A percentile compares a stretch with the other conserved stretches of the same genome.
These are phyloP conservation scores for Angomonas ambiguus DNA, from an alignment of 208 protist genomes.

Conservation along the genomic window DNA sequence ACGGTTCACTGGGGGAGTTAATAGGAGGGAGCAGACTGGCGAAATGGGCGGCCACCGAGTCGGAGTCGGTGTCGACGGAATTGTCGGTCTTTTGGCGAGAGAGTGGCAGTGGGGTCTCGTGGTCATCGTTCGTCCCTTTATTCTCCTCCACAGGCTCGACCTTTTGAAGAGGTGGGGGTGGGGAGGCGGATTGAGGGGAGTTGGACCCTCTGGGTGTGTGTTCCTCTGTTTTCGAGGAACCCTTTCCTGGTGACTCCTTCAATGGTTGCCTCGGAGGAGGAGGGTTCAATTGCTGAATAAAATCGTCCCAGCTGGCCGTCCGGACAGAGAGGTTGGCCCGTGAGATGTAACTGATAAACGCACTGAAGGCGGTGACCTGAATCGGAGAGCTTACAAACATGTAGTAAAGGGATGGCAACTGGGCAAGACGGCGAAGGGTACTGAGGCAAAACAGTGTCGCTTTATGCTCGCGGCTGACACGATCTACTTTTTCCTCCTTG, in stretches of 20 bases:
- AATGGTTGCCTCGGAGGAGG: slow-evolving; percentile 4
- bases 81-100: background rate
- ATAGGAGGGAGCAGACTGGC: slow-evolving; percentile 8
- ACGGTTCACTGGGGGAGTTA: background rate
- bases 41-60: slow-evolving; percentile 1
- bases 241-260: background rate
- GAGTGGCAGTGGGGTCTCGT: background rate
- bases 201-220: background rate
- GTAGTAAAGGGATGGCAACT: slow-evolving; percentile 40
- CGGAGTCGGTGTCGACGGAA: background rate
- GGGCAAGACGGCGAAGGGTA: slow-evolving; percentile 36
- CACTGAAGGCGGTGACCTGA: slow-evolving; percentile 48
- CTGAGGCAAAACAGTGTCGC: slow-evolving; percentile 52
- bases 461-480: slow-evolving; percentile 15
- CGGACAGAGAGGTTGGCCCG: slow-evolving; percentile 22
- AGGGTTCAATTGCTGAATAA: slow-evolving; percentile 17
- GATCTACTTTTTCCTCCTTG: background rate
- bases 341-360: slow-evolving; percentile 38
- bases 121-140: background rate
- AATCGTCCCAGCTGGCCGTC: slow-evolving; percentile 27
- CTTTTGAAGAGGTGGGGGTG: background rate
- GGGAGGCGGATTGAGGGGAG: background rate
- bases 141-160: background rate
- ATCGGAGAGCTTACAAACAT: slow-evolving; percentile 56
- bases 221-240: background rate